Conservation (phyloP, 352 stramenopile genomes). For the Globisporangium barbulae region DNA sequence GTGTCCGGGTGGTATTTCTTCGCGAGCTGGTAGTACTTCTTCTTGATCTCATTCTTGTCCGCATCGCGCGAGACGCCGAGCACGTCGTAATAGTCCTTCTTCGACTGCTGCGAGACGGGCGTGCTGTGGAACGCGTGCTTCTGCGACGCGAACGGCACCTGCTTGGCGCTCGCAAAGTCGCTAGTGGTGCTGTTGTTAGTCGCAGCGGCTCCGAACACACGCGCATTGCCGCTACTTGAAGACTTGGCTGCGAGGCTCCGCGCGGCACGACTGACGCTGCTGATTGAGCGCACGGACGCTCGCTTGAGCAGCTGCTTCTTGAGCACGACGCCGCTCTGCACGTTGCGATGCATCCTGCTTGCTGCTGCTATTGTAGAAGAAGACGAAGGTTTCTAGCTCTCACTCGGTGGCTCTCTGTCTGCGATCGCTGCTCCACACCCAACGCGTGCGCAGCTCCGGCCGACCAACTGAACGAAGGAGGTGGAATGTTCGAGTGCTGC, state of each 20-base stretch:
- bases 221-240: neutral
- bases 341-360: conserved; percentile 15
- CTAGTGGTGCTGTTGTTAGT: neutral
- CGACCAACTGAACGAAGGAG: neutral
- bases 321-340: conserved; percentile 10
- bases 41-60: conserved; percentile 96
- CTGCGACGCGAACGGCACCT: conserved; percentile 12
- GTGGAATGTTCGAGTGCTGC: conserved; percentile 7
- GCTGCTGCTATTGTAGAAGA: neutral
- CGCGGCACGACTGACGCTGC: conserved; percentile 11
- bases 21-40: conserved; percentile 96
- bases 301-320: conserved; percentile 17
- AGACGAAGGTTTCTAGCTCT: neutral
- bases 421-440: conserved; percentile 3
- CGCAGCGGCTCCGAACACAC: neutral
- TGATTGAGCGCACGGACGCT: conserved; percentile 7
- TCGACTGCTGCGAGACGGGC: conserved; percentile 41
- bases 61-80: conserved; percentile 88
- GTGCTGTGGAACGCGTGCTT: conserved; percentile 64
- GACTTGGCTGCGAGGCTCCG: conserved; percentile 14
- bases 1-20: conserved; percentile 98
- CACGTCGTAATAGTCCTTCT: conserved; percentile 97
- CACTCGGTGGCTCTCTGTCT: neutral
- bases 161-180: neutral
- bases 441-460: conserved; percentile 3